Evolutionary conservation across 306 rosid species (phyloP).

Genomic region (Rosa rugosa): DNA sequence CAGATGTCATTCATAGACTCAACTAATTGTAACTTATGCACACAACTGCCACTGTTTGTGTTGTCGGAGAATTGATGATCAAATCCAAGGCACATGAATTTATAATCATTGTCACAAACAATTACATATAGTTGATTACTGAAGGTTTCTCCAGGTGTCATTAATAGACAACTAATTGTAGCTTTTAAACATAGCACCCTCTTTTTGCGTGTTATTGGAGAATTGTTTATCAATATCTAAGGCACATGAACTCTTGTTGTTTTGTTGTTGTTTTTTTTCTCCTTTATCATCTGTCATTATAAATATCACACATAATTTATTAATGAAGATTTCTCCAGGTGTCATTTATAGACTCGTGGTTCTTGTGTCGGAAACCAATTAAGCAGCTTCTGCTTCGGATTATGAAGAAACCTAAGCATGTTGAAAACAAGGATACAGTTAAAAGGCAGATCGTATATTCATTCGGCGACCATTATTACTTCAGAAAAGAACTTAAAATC

Average conservation of each 20-base stretch:
- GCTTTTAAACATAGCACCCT: background rate
- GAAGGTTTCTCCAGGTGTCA: no score
- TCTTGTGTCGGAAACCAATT: constrained; percentile 51
- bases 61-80: background rate
- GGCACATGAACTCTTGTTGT: background rate
- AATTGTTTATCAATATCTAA: background rate
- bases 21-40: background rate
- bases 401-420: constrained; percentile 57
- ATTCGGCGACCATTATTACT: constrained; percentile 92
- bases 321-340: constrained; percentile 41
- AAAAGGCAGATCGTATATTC: constrained; percentile 61
- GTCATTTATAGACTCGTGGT: constrained; percentile 81
- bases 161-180: background rate
- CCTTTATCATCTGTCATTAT: background rate
- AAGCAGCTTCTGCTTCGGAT: constrained; percentile 66
- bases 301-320: background rate
- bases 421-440: constrained; percentile 39
- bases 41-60: background rate
- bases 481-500: constrained; percentile 75
- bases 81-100: background rate
- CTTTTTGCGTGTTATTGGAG: background rate
- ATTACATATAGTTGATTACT: no score
- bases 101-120: no score
- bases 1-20: background rate
- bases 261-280: background rate